These are phyloP conservation scores for Verruconis gallopava DNA, from an alignment of 2,329 filamentous ascomycete species.

Conservation along the genomic window DNA sequence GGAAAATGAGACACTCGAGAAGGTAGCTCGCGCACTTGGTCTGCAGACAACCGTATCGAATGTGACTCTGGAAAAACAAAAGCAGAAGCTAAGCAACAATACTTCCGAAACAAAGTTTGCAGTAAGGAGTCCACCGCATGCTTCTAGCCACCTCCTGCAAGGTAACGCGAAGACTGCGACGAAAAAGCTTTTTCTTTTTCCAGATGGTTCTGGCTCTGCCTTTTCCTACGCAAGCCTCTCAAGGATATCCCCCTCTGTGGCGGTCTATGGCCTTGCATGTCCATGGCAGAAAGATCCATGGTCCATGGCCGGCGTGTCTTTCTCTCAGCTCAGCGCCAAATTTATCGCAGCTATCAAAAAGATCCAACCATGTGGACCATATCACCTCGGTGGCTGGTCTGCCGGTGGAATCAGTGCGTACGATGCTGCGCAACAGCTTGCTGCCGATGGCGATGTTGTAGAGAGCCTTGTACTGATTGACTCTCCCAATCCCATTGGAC, in stretches of 20 bases:
- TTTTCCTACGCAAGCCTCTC: slow-evolving; percentile 28
- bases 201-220: slow-evolving; percentile 36
- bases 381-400: slow-evolving; percentile 63
- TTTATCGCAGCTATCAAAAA: slow-evolving; percentile 33
- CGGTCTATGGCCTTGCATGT: slow-evolving; percentile 40
- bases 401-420: slow-evolving; percentile 61
- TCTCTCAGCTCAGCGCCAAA: slow-evolving; percentile 24
- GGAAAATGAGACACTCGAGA: slow-evolving; percentile 48
- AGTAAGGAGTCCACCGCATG: too few relatives aligned
- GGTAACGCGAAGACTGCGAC: slow-evolving; percentile 26
- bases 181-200: slow-evolving; percentile 30
- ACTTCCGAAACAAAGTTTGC: too few relatives aligned
- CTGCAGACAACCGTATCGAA: slow-evolving; percentile 34
- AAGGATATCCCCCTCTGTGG: slow-evolving; percentile 30
- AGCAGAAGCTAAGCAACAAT: slow-evolving; percentile 19
- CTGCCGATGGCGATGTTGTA: slow-evolving; percentile 15
- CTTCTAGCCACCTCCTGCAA: slow-evolving; percentile 34
- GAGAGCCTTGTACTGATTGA: slow-evolving; percentile 20
- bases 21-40: slow-evolving; percentile 51
- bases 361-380: slow-evolving; percentile 41
- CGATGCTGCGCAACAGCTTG: slow-evolving; percentile 17
- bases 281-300: slow-evolving; percentile 25
- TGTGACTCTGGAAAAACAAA: not conserved
- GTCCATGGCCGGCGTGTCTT: slow-evolving; percentile 20
- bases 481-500: slow-evolving; percentile 18